Conservation (phyloP, 1,284 basidiomycete genomes). For the Microbotryum silenes-acaulis region DNA sequence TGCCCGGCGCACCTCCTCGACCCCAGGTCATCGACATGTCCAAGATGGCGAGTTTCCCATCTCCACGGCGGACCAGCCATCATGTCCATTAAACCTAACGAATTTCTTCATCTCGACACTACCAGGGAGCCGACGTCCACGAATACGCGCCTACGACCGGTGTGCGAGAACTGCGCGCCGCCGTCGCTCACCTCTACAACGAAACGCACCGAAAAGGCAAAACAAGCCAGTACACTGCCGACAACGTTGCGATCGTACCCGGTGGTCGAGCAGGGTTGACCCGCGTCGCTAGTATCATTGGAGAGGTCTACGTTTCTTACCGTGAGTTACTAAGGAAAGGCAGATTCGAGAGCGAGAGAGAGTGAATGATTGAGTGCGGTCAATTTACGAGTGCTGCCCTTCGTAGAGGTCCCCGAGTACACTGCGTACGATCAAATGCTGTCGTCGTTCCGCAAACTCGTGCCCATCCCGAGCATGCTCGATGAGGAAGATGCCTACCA, state of each 20-base stretch:
- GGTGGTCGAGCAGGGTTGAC: constrained; percentile 73
- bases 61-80: constrained; percentile 50
- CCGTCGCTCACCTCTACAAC: constrained; percentile 81
- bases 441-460: constrained; percentile 75
- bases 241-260: constrained; percentile 54
- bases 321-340: not conserved
- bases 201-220: constrained; percentile 72
- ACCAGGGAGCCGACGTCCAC: constrained; percentile 37
- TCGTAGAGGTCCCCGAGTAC: constrained; percentile 65
- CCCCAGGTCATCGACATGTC: constrained; percentile 55
- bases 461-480: constrained; percentile 71
- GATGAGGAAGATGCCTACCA: constrained; percentile 52
- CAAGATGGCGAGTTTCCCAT: constrained; percentile 45
- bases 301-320: constrained; percentile 48
- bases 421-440: constrained; percentile 61
- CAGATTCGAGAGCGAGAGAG: too few relatives aligned
- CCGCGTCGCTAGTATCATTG: constrained; percentile 81
- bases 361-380: too few relatives aligned
- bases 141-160: constrained; percentile 92
- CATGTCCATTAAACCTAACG: constrained; percentile 16
- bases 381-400: too few relatives aligned
- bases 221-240: constrained; percentile 59
- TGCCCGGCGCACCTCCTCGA: constrained; percentile 67
- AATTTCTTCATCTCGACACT: constrained; percentile 32
- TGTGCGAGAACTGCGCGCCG: constrained; percentile 61